phyloP scores from a whole-genome alignment of 441 rosid species.

The Dalechampia spathulata region DNA sequence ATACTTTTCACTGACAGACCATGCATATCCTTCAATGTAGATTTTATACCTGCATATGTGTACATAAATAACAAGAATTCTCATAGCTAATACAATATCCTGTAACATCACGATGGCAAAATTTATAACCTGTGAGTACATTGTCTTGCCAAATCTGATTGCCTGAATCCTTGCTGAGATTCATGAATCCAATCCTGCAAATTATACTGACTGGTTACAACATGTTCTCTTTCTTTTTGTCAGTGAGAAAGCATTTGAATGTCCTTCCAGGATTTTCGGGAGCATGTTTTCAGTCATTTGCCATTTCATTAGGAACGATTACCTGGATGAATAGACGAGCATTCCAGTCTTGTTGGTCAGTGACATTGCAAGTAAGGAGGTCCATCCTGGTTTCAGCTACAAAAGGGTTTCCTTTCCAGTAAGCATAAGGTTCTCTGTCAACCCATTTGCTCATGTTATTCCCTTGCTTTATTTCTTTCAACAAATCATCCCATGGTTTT shows the following conservation, averaged over 20 bases:
- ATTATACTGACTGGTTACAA: not conserved
- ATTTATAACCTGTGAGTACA: conserved; percentile 51
- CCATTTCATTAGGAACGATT: not conserved
- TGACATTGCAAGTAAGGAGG: conserved; percentile 62
- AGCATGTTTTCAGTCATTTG: no score
- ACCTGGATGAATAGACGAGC: conserved; percentile 64
- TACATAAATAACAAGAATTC: no score
- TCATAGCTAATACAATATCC: no score
- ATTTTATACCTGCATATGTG: conserved; percentile 51
- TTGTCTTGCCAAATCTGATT: conserved; percentile 56
- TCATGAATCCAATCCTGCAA: conserved; percentile 67
- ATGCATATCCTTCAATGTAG: conserved; percentile 70
- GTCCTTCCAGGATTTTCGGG: no score
- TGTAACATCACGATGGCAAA: no score
- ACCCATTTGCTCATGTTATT: conserved; percentile 44
- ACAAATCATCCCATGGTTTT: conserved; percentile 53
- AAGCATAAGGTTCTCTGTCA: conserved; percentile 66
- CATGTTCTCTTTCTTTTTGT: no score
- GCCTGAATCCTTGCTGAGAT: conserved; percentile 47
- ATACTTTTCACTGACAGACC: conserved; percentile 93
- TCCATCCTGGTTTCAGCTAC: conserved; percentile 47
- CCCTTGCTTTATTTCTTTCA: conserved; percentile 54
- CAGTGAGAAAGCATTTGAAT: no score
- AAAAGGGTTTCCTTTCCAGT: conserved; percentile 81
- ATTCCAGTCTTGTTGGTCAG: conserved; percentile 57